Conservation (phyloP, 495 filamentous ascomycete genomes). For the Penicillium riverlandense region DNA sequence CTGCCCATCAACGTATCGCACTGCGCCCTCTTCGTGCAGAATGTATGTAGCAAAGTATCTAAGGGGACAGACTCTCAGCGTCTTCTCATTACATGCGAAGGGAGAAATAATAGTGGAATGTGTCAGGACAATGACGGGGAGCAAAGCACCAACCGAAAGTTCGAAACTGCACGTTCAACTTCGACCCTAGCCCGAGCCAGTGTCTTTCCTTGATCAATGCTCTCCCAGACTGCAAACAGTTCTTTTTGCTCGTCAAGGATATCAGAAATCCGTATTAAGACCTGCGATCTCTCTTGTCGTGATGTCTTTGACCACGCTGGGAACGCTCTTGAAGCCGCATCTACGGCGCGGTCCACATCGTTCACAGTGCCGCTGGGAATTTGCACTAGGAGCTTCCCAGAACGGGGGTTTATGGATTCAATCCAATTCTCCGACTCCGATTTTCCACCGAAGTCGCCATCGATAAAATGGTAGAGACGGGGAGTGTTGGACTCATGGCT, state of each 20-base stretch:
- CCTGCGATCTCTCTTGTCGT: constrained; percentile 5
- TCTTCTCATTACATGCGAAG: not conserved
- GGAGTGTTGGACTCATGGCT: constrained; percentile 1
- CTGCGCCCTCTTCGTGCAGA: constrained; percentile 10
- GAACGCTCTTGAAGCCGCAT: constrained; percentile 8
- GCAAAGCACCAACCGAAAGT: constrained; percentile 7
- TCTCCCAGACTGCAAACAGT: constrained; percentile 12
- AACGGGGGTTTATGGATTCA: constrained; percentile 8
- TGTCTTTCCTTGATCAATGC: constrained; percentile 12
- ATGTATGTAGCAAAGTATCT: constrained; percentile 16
- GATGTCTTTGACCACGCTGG: constrained; percentile 7
- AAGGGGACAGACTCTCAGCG: not conserved
- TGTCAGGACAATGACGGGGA: no score
- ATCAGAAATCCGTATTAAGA: constrained; percentile 5
- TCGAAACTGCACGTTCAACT: constrained; percentile 12
- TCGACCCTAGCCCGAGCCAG: constrained; percentile 10
- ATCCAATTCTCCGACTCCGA: constrained; percentile 2
- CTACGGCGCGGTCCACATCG: constrained; percentile 6
- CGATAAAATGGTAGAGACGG: constrained; percentile 8
- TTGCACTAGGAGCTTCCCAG: constrained; percentile 3
- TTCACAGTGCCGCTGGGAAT: constrained; percentile 2
- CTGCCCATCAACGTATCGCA: constrained; percentile 7
- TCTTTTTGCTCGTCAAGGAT: constrained; percentile 7
- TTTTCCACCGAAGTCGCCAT: constrained; percentile 1
- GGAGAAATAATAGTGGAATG: not conserved